Percentiles rank a stretch among this genome's conserved stretches.
These are phyloP conservation scores for Penicillium antarcticum DNA, from an alignment of 495 filamentous ascomycete species.

Conservation along the genomic window DNA sequence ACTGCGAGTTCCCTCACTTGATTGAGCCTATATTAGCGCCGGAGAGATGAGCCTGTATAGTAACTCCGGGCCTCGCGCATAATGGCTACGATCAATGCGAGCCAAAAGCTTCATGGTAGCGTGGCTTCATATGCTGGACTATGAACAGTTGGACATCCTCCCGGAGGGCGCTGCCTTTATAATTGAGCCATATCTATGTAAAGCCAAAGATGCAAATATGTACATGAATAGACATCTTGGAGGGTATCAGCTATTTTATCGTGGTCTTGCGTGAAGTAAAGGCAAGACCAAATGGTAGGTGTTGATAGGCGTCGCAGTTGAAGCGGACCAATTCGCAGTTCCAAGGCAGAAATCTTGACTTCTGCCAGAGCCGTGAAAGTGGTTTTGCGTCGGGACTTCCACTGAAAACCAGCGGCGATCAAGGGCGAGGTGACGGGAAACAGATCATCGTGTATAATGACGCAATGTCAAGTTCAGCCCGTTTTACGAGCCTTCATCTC, in stretches of 20 bases:
- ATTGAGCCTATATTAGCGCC: background rate
- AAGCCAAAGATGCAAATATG: conserved; percentile 6
- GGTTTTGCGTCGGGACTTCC: background rate
- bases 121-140: background rate
- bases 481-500: conserved; percentile 73
- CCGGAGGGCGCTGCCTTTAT: background rate
- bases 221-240: conserved; percentile 1
- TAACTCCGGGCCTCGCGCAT: background rate
- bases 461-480: conserved; percentile 8
- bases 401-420: background rate
- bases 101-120: background rate
- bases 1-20: background rate
- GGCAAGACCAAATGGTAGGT: background rate
- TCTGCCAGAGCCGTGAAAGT: background rate
- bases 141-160: background rate
- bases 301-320: background rate
- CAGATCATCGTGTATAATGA: background rate
- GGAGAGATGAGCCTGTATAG: too few relatives aligned
- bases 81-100: background rate
- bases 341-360: background rate
- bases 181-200: conserved; percentile 5
- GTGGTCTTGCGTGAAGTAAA: background rate
- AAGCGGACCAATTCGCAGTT: background rate
- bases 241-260: conserved; percentile 9
- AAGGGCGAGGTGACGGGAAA: background rate